phyloP scores from a whole-genome alignment of 192 early-diverging fungal genomes.

The Dispira simplex region DNA sequence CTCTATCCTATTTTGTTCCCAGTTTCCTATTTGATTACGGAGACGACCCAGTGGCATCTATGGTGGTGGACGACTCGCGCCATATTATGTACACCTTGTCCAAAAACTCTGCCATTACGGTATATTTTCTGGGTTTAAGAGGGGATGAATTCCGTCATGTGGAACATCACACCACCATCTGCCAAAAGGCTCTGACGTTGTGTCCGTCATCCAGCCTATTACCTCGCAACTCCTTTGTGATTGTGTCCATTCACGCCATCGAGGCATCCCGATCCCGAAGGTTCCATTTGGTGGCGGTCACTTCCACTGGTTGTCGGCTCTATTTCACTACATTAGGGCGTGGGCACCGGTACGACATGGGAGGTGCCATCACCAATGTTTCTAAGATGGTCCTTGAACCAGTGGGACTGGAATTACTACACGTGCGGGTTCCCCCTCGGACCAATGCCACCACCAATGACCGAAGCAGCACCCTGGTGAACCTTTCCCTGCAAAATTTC shows the following conservation, averaged over 20 bases:
- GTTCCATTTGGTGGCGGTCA: slow-evolving; percentile 63
- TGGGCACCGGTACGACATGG: slow-evolving; percentile 21
- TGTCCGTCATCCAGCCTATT: slow-evolving; percentile 30
- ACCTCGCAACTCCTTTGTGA: slow-evolving; percentile 34
- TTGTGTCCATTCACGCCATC: slow-evolving; percentile 61
- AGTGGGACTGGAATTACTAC: slow-evolving; percentile 39
- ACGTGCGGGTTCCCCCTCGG: slow-evolving; percentile 53
- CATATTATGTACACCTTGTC: slow-evolving; percentile 57
- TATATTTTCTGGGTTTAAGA: slow-evolving; percentile 43
- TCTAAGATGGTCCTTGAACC: slow-evolving; percentile 19
- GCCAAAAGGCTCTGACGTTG: slow-evolving; percentile 25
- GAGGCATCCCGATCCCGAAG: slow-evolving; percentile 41
- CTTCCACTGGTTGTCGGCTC: slow-evolving; percentile 56
- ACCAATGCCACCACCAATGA: slow-evolving; percentile 19
- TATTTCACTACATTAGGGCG: slow-evolving; percentile 46
- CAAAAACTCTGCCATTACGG: slow-evolving; percentile 47
- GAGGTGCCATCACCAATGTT: slow-evolving; percentile 3
- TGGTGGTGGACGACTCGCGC: slow-evolving; percentile 52
- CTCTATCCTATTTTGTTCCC: slow-evolving; percentile 54
- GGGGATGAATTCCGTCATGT: slow-evolving; percentile 37
- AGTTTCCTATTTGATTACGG: slow-evolving; percentile 31
- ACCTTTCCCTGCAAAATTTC: slow-evolving; percentile 19
- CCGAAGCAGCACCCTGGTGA: slow-evolving; percentile 11
- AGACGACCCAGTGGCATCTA: slow-evolving; percentile 36
- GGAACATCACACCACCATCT: slow-evolving; percentile 30